These are phyloP conservation scores for Penicillium rolfsii DNA, from an alignment of 2,329 filamentous ascomycete species.

Conservation along the genomic window DNA sequence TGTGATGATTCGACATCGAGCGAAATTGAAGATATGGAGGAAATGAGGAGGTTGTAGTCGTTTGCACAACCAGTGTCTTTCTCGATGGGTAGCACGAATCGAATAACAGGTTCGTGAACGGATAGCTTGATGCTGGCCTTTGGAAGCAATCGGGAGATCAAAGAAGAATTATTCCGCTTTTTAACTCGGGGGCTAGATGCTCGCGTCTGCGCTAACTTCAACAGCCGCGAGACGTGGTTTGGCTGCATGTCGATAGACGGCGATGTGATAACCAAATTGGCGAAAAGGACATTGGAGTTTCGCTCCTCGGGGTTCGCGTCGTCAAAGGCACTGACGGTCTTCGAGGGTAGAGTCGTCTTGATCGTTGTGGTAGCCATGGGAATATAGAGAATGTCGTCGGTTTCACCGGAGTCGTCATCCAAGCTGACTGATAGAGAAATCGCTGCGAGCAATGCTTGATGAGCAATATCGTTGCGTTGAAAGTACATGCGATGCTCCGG, in stretches of 20 bases:
- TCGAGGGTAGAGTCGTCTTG: conserved; percentile 90
- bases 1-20: conserved; percentile 96
- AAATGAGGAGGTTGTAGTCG: conserved; percentile 94
- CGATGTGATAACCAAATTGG: conserved; percentile 93
- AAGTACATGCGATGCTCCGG: conserved; percentile 99
- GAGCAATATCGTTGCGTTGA: conserved; percentile 85
- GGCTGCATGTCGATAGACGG: conserved; percentile 92
- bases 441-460: conserved; percentile 89
- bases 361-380: conserved; percentile 97
- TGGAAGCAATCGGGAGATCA: conserved; percentile 88
- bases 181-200: conserved; percentile 46
- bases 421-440: conserved; percentile 90
- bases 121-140: conserved; percentile 95
- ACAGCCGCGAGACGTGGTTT: conserved; percentile 81
- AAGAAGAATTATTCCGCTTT: conserved; percentile 58
- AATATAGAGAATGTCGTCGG: conserved; percentile 86
- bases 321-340: conserved; percentile 80
- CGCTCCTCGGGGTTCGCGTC: conserved; percentile 75
- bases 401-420: conserved; percentile 83
- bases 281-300: conserved; percentile 94
- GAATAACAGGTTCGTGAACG: conserved; percentile 91
- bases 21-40: conserved; percentile 89
- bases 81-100: conserved; percentile 83
- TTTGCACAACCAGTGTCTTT: conserved; percentile 62
- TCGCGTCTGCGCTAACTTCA: conserved; percentile 71